Percentiles rank a stretch among this genome's conserved stretches.
phyloP scores from a whole-genome alignment of 2,329 filamentous ascomycete species.

The Aspergillus sp. region DNA sequence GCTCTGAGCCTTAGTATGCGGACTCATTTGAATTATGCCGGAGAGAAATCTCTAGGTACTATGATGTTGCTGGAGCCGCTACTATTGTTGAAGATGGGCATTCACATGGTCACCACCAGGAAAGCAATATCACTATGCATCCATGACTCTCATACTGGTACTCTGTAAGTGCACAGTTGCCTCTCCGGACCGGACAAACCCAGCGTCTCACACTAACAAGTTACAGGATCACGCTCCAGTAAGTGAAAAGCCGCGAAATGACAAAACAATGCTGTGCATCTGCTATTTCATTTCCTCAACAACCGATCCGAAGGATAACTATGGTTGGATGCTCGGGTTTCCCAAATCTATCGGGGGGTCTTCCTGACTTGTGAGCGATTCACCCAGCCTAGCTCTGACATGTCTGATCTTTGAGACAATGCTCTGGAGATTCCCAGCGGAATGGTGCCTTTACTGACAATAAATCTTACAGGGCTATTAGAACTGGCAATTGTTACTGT shows the following conservation, averaged over 20 bases:
- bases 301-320: neutral
- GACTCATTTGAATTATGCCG: neutral
- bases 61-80: neutral
- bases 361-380: slow-evolving; percentile 11
- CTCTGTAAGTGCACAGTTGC: neutral
- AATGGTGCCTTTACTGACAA: slow-evolving; percentile 3
- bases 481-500: slow-evolving; percentile 4
- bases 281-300: neutral
- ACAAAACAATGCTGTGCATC: neutral
- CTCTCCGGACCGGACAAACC: neutral
- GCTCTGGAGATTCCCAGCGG: neutral
- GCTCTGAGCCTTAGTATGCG: no score
- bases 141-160: neutral
- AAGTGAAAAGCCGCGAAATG: neutral
- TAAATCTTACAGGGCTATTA: slow-evolving; percentile 1
- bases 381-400: slow-evolving; percentile 1
- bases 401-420: neutral
- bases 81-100: neutral
- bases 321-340: neutral
- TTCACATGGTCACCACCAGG: neutral
- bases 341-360: neutral
- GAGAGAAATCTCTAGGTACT: neutral
- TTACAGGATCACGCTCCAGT: neutral
- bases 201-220: neutral
- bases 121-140: neutral